Conservation (phyloP, 2,329 filamentous ascomycete genomes). For the Xylaria sp. region DNA sequence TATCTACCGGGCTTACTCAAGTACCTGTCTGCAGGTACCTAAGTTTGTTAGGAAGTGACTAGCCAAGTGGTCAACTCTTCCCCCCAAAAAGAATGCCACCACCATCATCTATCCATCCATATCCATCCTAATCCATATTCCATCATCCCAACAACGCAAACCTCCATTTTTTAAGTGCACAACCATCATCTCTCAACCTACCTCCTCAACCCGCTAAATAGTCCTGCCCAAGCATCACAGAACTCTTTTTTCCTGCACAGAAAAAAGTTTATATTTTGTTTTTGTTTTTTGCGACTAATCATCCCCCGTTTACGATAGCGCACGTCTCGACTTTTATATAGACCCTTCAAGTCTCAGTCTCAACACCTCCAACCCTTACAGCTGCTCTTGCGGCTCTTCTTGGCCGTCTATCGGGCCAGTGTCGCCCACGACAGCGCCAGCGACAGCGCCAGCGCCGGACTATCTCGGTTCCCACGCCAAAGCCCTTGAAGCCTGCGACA, state of each 20-base stretch:
- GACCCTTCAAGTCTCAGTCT: neutral
- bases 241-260: conserved; percentile 10
- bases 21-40: neutral
- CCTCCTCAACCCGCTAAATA: conserved; percentile 9
- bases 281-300: conserved; percentile 6
- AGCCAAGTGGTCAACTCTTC: neutral
- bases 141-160: neutral
- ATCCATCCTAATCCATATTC: conserved; percentile 1
- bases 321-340: conserved; percentile 3
- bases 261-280: conserved; percentile 21
- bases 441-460: conserved; percentile 3
- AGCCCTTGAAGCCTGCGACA: conserved; percentile 15
- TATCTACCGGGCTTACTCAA: neutral
- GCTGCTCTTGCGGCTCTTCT: conserved; percentile 1
- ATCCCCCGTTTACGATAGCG: neutral
- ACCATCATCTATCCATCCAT: conserved; percentile 9
- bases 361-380: neutral
- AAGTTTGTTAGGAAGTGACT: neutral
- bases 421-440: conserved; percentile 10
- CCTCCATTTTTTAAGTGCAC: conserved; percentile 17
- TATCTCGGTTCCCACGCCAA: neutral
- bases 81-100: conserved; percentile 6
- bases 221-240: conserved; percentile 1
- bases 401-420: conserved; percentile 24
- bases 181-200: conserved; percentile 23